These are phyloP conservation scores for Venturia nashicola DNA, from an alignment of 2,329 filamentous ascomycete species.

Conservation along the genomic window DNA sequence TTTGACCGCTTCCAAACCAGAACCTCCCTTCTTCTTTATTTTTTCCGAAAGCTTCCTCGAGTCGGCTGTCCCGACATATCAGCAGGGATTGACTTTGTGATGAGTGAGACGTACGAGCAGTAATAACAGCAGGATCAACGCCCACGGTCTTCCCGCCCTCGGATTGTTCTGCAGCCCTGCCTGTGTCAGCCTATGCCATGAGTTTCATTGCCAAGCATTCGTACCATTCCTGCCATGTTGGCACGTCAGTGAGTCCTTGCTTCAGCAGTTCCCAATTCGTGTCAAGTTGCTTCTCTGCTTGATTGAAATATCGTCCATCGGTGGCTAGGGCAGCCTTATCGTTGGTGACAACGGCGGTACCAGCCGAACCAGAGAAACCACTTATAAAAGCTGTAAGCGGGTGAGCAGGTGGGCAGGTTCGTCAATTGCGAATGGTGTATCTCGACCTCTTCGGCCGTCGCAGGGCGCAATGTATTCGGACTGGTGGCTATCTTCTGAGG, in stretches of 20 bases:
- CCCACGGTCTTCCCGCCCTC: slow-evolving; percentile 77
- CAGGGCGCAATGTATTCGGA: slow-evolving; percentile 98
- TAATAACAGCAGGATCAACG: slow-evolving; percentile 80
- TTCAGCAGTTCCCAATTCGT: slow-evolving; percentile 85
- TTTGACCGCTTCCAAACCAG: slow-evolving; percentile 59
- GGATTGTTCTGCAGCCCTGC: slow-evolving; percentile 63
- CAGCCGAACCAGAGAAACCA: slow-evolving; percentile 90
- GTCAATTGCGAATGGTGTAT: not conserved
- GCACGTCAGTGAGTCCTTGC: slow-evolving; percentile 84
- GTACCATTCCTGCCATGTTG: slow-evolving; percentile 95
- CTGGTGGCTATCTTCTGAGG: slow-evolving; percentile 92
- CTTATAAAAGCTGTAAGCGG: slow-evolving; percentile 59
- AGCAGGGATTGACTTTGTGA: slow-evolving; percentile 28
- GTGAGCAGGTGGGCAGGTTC: slow-evolving; percentile 15
- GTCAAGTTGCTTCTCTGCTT: slow-evolving; percentile 83
- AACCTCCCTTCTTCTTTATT: slow-evolving; percentile 75
- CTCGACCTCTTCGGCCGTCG: slow-evolving; percentile 64
- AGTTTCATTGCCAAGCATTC: not conserved
- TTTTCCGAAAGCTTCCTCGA: slow-evolving; percentile 70
- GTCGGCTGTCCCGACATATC: slow-evolving; percentile 31
- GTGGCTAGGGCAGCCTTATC: slow-evolving; percentile 85
- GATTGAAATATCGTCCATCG: slow-evolving; percentile 96
- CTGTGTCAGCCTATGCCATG: slow-evolving; percentile 6
- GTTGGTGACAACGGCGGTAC: slow-evolving; percentile 76
- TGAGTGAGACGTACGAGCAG: slow-evolving; percentile 39